Evolutionary conservation across 2,329 filamentous ascomycete genomes (phyloP), one percentile per base, ranked within the genome.

Genomic region (Fusarium mangiferae): DNA sequence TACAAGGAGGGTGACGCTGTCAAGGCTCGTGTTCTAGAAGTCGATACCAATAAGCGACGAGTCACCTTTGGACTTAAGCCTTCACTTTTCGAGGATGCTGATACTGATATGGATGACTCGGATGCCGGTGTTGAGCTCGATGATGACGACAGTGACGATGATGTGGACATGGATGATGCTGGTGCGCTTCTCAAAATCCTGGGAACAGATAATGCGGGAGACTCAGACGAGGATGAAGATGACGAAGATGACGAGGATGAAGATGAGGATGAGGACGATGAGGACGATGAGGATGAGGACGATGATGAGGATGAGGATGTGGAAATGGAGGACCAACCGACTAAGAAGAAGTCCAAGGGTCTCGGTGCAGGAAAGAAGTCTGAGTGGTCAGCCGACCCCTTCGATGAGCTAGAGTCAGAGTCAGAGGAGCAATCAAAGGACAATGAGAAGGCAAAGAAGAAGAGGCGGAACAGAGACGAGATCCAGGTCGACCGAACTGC

Each of bases 11-110:
- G 95, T 18, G 96, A 99, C 82, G 85, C 87, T n/a, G 96, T 99
- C 72, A 98, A 98, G 85, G 96, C 96, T 20, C 93, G 94, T 81
- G 88, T 99, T 22, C 83, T 98, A 57, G 93, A 92, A 77, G 86
- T 99, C 55, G 92, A 98, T 75, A 78, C 85, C 9, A 87, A 92
- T 75, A 93, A 93, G 82, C 92, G 91, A 81, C 92, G 93, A 77
- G 92, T 99, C 77, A 97, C 90, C 77, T 94, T 99, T 78, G 94
- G 95, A 4, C 85, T 99, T 68, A 99, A 98, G 84, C 94, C 96
- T 42, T 97, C 94, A 15, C 94, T 98, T 79, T 96, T 99, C 78
- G 90, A 91, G 61, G 90, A 91, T 54, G 87, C 85, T 22, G 89
- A 88, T 26, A 87, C 86, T 30, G 87, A 87, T 62, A 86, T 84